Evolutionary conservation across 306 rosid genomes (phyloP), one percentile per base, ranked within the genome.

Genomic region (Begonia masoniana): DNA sequence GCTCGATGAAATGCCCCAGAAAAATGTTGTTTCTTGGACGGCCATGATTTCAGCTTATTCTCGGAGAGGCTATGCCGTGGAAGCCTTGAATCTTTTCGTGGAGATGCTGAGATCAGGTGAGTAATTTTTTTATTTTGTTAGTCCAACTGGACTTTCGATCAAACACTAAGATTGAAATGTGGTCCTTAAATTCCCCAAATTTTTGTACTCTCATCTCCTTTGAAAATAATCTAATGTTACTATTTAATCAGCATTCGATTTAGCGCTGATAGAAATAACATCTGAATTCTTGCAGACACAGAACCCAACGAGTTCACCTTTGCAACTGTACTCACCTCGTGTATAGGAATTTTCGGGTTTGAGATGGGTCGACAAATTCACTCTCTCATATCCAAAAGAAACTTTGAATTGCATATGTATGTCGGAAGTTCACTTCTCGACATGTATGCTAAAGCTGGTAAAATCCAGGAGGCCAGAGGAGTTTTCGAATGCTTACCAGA

Each of bases 381-480:
- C 58, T 85, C 82, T 60, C 76, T 74, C 15, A 69, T 72, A 47
- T 43, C 76, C 50, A 89, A 81, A 68, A 73, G 68, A 47, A 70
- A 74, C 50, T 75, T 64, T 24, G 83, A 78, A 41, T 65, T 74
- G 19, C 91, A 89, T 57, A 75, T 83, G 45, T 81, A 63, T 70
- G 95, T 89, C 24, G 97, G 91, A 42, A 85, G 94, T 69, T 89
- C 97, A 41, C 94, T 83, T 43, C 95, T 81, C 41, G 94, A 89
- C 71, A 85, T 89, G 97, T 89, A 89, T 63, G 83, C 95, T 50
- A 89, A 85, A 73, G 71, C 74, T 56, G 84, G 91, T 55, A 76
- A 70, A 62, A 81, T 85, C 63, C 71, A 70, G 63, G 95, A 85
- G 64, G 95, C 94, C 49, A 70, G 48, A 60, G 56, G 61, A 19